Evolutionary conservation across 495 filamentous ascomycete genomes (phyloP).

Genomic region (Aspergillus biplanus): DNA sequence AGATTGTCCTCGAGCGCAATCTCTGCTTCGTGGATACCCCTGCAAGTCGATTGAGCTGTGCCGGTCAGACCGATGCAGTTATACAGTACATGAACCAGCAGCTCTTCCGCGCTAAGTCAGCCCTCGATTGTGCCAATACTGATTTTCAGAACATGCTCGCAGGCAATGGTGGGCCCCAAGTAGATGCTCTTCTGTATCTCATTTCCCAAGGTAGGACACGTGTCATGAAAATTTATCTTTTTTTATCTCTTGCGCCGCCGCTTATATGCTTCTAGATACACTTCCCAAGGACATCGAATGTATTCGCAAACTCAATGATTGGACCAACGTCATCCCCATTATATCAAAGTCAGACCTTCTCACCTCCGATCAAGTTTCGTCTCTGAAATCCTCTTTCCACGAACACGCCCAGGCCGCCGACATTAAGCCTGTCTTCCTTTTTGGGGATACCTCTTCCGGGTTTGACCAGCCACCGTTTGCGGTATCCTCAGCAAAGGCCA

Average conservation of each 20-base stretch:
- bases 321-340: slow-evolving; percentile 87
- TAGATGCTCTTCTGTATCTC: slow-evolving; percentile 87
- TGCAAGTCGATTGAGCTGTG: slow-evolving; percentile 67
- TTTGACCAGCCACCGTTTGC: slow-evolving; percentile 62
- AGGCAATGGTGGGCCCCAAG: slow-evolving; percentile 83
- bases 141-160: slow-evolving; percentile 82
- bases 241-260: background rate
- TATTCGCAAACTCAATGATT: slow-evolving; percentile 70
- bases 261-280: slow-evolving; percentile 56
- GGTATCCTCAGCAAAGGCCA: slow-evolving; percentile 75
- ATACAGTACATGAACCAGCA: slow-evolving; percentile 77
- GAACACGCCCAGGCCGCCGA: slow-evolving; percentile 61
- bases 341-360: slow-evolving; percentile 78
- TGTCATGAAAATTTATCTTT: slow-evolving; percentile 23
- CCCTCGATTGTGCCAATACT: slow-evolving; percentile 62
- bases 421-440: slow-evolving; percentile 73
- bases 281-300: slow-evolving; percentile 76
- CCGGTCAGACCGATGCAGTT: slow-evolving; percentile 70
- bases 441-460: slow-evolving; percentile 48
- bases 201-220: slow-evolving; percentile 62
- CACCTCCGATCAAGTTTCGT: slow-evolving; percentile 58
- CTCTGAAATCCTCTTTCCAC: slow-evolving; percentile 58
- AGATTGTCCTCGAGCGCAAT: slow-evolving; percentile 87
- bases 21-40: slow-evolving; percentile 94
- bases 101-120: slow-evolving; percentile 63